phyloP scores from a whole-genome alignment of 768 basidiomycete species.

The Lentinula edodes region DNA sequence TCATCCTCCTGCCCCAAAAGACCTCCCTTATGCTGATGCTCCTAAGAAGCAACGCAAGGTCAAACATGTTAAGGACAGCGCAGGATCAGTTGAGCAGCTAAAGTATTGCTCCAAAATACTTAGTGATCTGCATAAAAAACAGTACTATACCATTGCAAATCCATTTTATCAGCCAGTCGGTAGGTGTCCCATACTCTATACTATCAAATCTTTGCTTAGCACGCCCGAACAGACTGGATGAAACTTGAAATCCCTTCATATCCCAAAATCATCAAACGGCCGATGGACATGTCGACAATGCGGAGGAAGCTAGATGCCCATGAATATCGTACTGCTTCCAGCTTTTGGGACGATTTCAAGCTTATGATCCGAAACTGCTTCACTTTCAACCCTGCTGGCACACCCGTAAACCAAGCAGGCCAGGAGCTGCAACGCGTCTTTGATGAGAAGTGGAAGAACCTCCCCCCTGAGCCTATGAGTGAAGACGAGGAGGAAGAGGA shows the following conservation, averaged over 20 bases:
- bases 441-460: constrained; percentile 83
- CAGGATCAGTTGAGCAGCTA: constrained; percentile 70
- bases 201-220: not conserved
- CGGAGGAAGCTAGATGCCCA: constrained; percentile 73
- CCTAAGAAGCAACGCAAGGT: constrained; percentile 65
- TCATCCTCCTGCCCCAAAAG: constrained; percentile 91
- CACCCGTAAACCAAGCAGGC: constrained; percentile 83
- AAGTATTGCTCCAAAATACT: constrained; percentile 76
- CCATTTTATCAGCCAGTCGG: constrained; percentile 96
- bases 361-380: constrained; percentile 94
- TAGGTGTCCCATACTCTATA: constrained; percentile 31
- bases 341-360: constrained; percentile 89
- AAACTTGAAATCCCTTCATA: constrained; percentile 81
- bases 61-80: constrained; percentile 58
- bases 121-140: constrained; percentile 72
- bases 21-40: constrained; percentile 74
- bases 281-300: constrained; percentile 94
- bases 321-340: constrained; percentile 71
- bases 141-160: constrained; percentile 62
- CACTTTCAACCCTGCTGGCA: constrained; percentile 84
- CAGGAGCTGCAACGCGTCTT: constrained; percentile 82
- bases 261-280: constrained; percentile 83
- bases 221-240: constrained; percentile 53
- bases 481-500: constrained; percentile 66
- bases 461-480: constrained; percentile 59